Conservation (phyloP, 1,284 basidiomycete genomes). For the Cutaneotrichosporon sp. region DNA sequence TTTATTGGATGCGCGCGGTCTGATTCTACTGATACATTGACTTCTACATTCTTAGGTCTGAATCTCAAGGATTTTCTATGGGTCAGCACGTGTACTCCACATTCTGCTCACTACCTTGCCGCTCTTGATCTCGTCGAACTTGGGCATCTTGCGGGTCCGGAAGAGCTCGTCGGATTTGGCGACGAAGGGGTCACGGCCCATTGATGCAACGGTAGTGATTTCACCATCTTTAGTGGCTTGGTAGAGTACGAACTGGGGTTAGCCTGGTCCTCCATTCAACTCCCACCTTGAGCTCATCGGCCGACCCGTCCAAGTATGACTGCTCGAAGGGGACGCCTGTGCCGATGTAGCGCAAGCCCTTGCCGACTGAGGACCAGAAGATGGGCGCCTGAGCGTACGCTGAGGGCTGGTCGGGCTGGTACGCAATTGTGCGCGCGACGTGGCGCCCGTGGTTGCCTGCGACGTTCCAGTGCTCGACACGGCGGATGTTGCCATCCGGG, state of each 20-base stretch:
- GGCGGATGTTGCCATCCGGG: constrained; percentile 36
- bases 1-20: too few species aligned
- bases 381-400: constrained; percentile 66
- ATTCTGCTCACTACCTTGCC: constrained; percentile 46
- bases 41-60: constrained; percentile 1
- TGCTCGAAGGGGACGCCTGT: constrained; percentile 62
- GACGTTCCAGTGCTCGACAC: constrained; percentile 53
- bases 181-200: constrained; percentile 58
- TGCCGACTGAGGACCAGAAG: constrained; percentile 75
- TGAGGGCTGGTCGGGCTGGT: constrained; percentile 42
- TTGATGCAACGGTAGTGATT: constrained; percentile 74
- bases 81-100: background rate
- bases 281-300: constrained; percentile 69
- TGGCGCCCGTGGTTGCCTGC: constrained; percentile 80
- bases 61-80: constrained; percentile 41
- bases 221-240: constrained; percentile 74
- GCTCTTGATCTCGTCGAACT: constrained; percentile 63
- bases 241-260: constrained; percentile 70
- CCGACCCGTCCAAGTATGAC: constrained; percentile 69
- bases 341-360: constrained; percentile 77
- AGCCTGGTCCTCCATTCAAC: background rate
- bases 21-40: too few species aligned
- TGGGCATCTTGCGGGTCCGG: constrained; percentile 73
- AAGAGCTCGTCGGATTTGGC: constrained; percentile 75
- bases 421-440: constrained; percentile 65